Evolutionary conservation across 768 basidiomycete genomes (phyloP), one percentile per base, ranked within the genome.

Genomic region (Cantharellus anzutake): DNA sequence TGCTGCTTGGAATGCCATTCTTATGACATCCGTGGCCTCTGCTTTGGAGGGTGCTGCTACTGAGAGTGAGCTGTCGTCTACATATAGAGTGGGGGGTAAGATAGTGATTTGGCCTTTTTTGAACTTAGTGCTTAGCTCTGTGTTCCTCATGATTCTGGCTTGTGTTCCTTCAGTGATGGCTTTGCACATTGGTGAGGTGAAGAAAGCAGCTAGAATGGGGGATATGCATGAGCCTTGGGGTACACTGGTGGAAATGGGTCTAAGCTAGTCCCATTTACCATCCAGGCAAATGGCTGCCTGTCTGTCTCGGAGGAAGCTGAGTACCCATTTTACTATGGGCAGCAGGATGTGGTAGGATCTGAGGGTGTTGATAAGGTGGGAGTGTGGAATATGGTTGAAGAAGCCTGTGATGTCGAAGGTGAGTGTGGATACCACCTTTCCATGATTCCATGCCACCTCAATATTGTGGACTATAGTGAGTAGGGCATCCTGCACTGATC

Each of bases 401-500:
- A 7, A 55, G 14, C 52, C 52, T 55, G 52, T 7, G 52, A 55
- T 55, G 38, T 55, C 52, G 35, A 55, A 55, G 7, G 52, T 55
- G 52, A 55, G 7, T 7, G 52, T 55, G 52, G 52, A 55, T 37
- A 37, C 7, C 14, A 5, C 35, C 11, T 29, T 16, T 56, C 40
- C 42, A 20, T 61, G 41, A 55, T 59, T 59, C 59, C 59, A 61
- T 3, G 61, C 61, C 5, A 50, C 20, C 44, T 61, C 38, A 14
- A 65, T 57, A 52, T 67, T 65, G 51, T 67, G 63, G 4, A 62
- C 58, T 41, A 66, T 52, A 4, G 64, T 53, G 4, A 67, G 63
- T 34, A 60, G 59, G 5, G 65, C 63, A 48, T 66, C 62, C 3
- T 41, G 52, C 2, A 62, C 63, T 11, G 63, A 68, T 4, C 53